These are phyloP conservation scores for Schwanniomyces yamadae DNA, from an alignment of 805 yeast species.

Conservation along the genomic window DNA sequence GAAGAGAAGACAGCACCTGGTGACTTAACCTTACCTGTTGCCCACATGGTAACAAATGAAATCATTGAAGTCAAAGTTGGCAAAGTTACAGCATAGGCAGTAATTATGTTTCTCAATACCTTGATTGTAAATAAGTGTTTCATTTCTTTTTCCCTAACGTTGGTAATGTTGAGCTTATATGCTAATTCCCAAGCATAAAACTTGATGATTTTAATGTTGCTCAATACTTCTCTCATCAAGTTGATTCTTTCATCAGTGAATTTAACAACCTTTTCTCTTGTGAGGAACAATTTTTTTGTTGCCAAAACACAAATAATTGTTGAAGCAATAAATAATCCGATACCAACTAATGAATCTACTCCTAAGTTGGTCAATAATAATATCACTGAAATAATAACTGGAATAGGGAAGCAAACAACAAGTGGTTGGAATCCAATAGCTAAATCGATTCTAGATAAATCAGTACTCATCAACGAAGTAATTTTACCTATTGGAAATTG, in stretches of 20 bases:
- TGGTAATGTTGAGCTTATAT: slow-evolving; percentile 33
- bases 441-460: slow-evolving; percentile 42
- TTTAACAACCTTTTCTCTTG: slow-evolving; percentile 35
- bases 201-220: slow-evolving; percentile 42
- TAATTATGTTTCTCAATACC: slow-evolving; percentile 40
- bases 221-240: slow-evolving; percentile 42
- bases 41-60: slow-evolving; percentile 45
- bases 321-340: slow-evolving; percentile 39
- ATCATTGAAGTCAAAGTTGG: slow-evolving; percentile 46
- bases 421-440: slow-evolving; percentile 46
- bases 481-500: slow-evolving; percentile 39
- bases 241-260: slow-evolving; percentile 44
- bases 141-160: slow-evolving; percentile 42
- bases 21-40: slow-evolving; percentile 38
- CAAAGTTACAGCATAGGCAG: slow-evolving; percentile 44
- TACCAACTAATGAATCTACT: slow-evolving; percentile 40
- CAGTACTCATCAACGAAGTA: slow-evolving; percentile 43
- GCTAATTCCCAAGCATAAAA: slow-evolving; percentile 49
- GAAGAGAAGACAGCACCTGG: slow-evolving; percentile 44
- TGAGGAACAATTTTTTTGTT: slow-evolving; percentile 33
- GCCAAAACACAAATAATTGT: slow-evolving; percentile 32
- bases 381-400: slow-evolving; percentile 38
- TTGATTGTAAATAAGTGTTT: slow-evolving; percentile 39
- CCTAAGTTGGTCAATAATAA: slow-evolving; percentile 38
- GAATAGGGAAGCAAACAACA: slow-evolving; percentile 41